Evolutionary conservation across 257 asterid genomes (phyloP), one percentile per base, ranked within the genome.

Genomic region (Ilex asprella): DNA sequence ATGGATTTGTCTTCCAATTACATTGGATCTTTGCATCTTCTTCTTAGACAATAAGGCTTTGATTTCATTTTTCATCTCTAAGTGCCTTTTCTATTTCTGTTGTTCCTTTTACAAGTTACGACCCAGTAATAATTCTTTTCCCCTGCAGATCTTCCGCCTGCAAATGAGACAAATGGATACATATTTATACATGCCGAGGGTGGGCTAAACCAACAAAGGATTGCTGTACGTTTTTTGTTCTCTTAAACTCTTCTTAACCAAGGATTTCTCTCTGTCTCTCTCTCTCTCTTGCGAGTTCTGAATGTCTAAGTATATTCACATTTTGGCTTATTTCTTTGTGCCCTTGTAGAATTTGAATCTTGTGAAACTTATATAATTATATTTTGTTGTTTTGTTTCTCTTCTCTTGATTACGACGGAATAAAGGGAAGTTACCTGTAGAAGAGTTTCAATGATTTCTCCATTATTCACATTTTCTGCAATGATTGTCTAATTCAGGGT

Each of bases 181-280:
- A 84, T 93, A 58, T 93, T 93, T 73, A 93, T 93, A 78, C 99
- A 93, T 66, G 99, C 97, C 6, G 99, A 93, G 80, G 99, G 99
- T 69, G 99, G 99, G 68, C 85, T 93, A 72, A 93, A 93, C 79
- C 99, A 93, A 81, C 97, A 93, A 79, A 76, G 99, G 62, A 89
- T 93, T 76, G 97, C 99, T 61, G 99, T 93, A 87, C 32, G 96
- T 60, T 39, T 64, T 63, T 31, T 57, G 44, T 7, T 46, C n/a
- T 46, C 13, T 46, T 10, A 10, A 14, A 12, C n/a, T 46, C 52
- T 6, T 2, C 52, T 46, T 46, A 46, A 11, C 52, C n/a, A 6
- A 14, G 52, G n/a, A 46, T 10, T 7, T 14, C 10, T 21, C 27
- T 12, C 1, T 44, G 1, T 44, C 13, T 44, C 50, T 2, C 50